Percentiles rank a stretch among this genome's conserved stretches.
These are phyloP conservation scores for Aureobasidium sp. DNA, from an alignment of 2,329 filamentous ascomycete genomes.

Conservation along the genomic window DNA sequence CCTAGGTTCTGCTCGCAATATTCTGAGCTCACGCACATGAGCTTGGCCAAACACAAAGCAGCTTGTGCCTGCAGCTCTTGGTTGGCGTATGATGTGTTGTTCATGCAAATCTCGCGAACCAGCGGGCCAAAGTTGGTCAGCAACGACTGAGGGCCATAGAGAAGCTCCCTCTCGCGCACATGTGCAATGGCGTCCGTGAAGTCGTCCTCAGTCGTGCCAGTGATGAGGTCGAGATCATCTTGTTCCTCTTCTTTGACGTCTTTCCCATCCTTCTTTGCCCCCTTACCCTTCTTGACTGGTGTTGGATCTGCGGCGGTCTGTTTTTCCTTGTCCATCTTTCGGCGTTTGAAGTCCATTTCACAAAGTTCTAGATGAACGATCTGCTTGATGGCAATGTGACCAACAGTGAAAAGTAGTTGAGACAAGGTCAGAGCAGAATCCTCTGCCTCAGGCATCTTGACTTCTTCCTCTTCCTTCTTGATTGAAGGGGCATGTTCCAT, in stretches of 20 bases:
- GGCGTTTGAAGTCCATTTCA: constrained; percentile 93
- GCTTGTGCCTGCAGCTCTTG: constrained; percentile 86
- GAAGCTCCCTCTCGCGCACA: constrained; percentile 73
- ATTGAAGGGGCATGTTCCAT: constrained; percentile 16
- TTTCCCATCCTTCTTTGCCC: constrained; percentile 36
- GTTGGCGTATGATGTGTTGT: constrained; percentile 87
- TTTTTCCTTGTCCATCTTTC: constrained; percentile 86
- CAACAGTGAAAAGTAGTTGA: constrained; percentile 88
- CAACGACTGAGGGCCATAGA: constrained; percentile 75
- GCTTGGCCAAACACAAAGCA: constrained; percentile 88
- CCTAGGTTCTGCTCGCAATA: constrained; percentile 92
- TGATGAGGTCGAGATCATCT: constrained; percentile 92
- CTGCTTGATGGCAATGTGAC: constrained; percentile 95
- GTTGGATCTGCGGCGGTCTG: constrained; percentile 25
- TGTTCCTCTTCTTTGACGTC: constrained; percentile 54
- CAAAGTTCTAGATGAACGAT: constrained; percentile 98
- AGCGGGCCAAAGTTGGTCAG: constrained; percentile 86
- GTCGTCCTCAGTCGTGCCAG: constrained; percentile 90
- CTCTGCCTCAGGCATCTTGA: constrained; percentile 15
- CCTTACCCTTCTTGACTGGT: constrained; percentile 31
- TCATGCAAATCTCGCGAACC: constrained; percentile 87
- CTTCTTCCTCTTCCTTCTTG: constrained; percentile 20
- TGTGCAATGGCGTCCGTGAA: constrained; percentile 81
- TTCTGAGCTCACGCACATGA: constrained; percentile 96
- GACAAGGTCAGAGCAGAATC: constrained; percentile 61